phyloP scores from a whole-genome alignment of 495 filamentous ascomycete genomes.

The Tuber indicum region DNA sequence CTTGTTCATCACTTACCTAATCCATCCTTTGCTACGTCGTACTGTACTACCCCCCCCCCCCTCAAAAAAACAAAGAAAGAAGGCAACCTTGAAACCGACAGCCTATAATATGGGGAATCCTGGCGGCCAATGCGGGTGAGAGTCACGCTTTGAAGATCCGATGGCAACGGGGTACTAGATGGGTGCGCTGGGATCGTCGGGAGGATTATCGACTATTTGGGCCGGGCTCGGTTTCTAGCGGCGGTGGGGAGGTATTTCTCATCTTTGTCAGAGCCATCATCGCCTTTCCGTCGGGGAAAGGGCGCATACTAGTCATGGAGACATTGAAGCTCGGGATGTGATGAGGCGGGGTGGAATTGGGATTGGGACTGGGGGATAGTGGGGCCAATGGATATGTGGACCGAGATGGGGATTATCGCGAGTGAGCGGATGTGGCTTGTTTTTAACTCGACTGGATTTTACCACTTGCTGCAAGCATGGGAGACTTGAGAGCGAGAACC shows the following conservation, averaged over 20 bases:
- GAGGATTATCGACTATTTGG: not conserved
- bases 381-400: not conserved
- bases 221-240: too few relatives aligned
- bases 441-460: not conserved
- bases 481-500: not conserved
- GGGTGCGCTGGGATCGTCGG: not conserved
- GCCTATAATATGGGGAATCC: not conserved
- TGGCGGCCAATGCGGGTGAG: not conserved
- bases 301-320: not conserved
- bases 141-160: not conserved
- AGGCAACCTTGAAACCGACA: not conserved
- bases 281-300: not conserved
- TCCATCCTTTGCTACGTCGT: not conserved
- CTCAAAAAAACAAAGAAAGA: not conserved
- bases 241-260: not conserved
- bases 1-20: not conserved
- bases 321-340: not conserved
- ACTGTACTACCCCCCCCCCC: not conserved
- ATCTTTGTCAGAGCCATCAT: not conserved
- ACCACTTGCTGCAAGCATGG: too few relatives aligned
- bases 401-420: not conserved
- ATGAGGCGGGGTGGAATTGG: not conserved
- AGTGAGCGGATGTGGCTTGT: not conserved
- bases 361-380: not conserved
- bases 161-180: not conserved